Evolutionary conservation across 148 eudicot genomes (phyloP).

Genomic region (Camellia sinensis): DNA sequence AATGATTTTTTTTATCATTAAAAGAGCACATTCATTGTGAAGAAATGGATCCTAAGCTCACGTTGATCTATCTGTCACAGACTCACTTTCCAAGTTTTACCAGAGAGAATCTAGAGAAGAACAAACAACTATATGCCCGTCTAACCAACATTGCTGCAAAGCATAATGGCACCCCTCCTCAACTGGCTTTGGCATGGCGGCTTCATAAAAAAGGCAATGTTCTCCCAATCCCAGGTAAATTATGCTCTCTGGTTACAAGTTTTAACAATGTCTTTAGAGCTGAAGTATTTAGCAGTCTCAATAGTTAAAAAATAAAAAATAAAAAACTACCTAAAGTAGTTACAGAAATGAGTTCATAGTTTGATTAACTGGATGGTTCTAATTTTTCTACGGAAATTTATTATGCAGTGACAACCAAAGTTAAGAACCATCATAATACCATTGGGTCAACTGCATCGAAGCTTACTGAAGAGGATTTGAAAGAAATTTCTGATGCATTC

Average conservation of each 20-base stretch:
- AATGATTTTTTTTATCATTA: not conserved
- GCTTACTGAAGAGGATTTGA: conserved; percentile 28
- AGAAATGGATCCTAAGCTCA: not conserved
- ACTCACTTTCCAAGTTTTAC: conserved; percentile 13
- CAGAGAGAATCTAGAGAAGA: conserved; percentile 22
- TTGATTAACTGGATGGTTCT: not conserved
- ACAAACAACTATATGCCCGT: conserved; percentile 12
- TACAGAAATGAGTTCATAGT: too few species aligned
- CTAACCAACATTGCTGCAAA: conserved; percentile 12
- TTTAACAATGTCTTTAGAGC: too few species aligned
- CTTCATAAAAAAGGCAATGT: conserved; percentile 15
- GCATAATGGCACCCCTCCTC: conserved; percentile 18
- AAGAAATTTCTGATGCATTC: conserved; percentile 24
- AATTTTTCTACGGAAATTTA: not conserved
- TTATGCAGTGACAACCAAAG: conserved; percentile 30
- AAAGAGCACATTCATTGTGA: not conserved
- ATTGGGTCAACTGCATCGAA: conserved; percentile 19
- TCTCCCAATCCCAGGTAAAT: conserved; percentile 19
- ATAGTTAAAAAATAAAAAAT: too few species aligned
- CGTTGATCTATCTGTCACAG: conserved; percentile 11
- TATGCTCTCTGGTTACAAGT: not conserved
- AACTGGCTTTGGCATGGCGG: conserved; percentile 26
- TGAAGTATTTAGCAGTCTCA: too few species aligned
- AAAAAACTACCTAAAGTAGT: too few species aligned
- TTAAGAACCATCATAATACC: conserved; percentile 27